Conservation (phyloP, 768 basidiomycete genomes). For the Russula sp. region DNA sequence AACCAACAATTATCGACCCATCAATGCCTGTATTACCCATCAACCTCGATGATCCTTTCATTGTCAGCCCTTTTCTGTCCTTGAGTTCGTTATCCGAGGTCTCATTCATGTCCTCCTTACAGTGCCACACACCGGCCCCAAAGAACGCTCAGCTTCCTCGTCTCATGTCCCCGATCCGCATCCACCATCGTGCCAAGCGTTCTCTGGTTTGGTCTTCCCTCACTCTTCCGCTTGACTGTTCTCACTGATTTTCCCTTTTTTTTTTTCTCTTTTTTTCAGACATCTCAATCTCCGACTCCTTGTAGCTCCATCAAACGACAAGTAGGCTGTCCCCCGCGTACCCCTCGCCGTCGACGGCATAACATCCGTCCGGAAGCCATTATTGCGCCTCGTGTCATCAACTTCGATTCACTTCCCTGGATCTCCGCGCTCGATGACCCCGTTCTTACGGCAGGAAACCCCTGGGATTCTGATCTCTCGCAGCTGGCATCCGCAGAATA, state of each 20-base stretch:
- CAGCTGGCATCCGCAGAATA: slow-evolving; percentile 17
- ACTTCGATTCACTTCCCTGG: slow-evolving; percentile 25
- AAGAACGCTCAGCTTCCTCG: slow-evolving; percentile 21
- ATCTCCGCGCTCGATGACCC: slow-evolving; percentile 22
- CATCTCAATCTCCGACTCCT: slow-evolving; percentile 24
- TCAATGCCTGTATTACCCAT: slow-evolving; percentile 12
- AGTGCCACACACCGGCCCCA: slow-evolving; percentile 18
- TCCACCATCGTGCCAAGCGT: slow-evolving; percentile 20
- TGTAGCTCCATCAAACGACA: slow-evolving; percentile 24
- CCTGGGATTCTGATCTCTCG: slow-evolving; percentile 24
- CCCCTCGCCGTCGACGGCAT: slow-evolving; percentile 24
- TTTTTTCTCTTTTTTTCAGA: slow-evolving; percentile 3
- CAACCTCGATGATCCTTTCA: slow-evolving; percentile 24
- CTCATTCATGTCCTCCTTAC: not conserved
- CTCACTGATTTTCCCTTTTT: not conserved
- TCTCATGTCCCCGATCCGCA: slow-evolving; percentile 23
- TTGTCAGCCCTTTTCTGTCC: slow-evolving; percentile 13
- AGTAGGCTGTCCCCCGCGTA: slow-evolving; percentile 18
- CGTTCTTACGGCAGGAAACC: slow-evolving; percentile 14
- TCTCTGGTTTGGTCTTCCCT: slow-evolving; percentile 10
- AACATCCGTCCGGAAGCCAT: slow-evolving; percentile 13
- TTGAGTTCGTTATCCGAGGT: not conserved
- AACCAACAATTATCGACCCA: slow-evolving; percentile 19
- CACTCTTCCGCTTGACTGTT: not conserved
- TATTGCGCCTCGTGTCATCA: slow-evolving; percentile 10